Evolutionary conservation across 169 alveolate species (phyloP), one percentile per base, ranked within the genome.

Genomic region (Cryptosporidium sp.): DNA sequence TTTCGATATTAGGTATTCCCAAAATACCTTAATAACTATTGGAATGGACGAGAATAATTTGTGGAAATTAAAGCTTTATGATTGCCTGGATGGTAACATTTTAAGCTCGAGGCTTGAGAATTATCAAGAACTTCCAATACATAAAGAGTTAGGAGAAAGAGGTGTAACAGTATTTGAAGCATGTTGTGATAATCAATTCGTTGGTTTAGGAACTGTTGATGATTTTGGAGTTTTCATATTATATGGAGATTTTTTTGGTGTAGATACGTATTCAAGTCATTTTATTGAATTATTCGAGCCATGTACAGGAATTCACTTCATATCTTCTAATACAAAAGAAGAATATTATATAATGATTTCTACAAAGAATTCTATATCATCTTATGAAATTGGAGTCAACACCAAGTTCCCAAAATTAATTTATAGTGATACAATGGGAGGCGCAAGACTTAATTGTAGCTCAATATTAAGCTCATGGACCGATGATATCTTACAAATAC

Each of bases 251-350:
- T 80, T 80, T 43, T 80, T 80, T 80, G 74, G 89, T 9, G 12
- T 21, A 33, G 41, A 23, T n/a, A 45, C 58, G 9, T 80, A 80
- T 48, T 80, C 75, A 41, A 80, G 52, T 31, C 33, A 80, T 80
- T 62, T 80, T 21, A 80, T 80, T 43, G 68, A 62, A 43, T 43
- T 80, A 14, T 29, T 31, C 10, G 89, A 80, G 41, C 89, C 89
- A 45, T 80, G 89, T 62, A 80, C 89, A n/a, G 71, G 70, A 62
- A 80, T 80, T 43, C 71, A 80, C 26, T 80, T 80, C 62, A 80
- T 80, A 26, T 43, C 89, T 2, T 62, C 89, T 0, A 80, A 80
- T 31, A 26, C 48, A 14, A 39, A 37, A 7, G 68, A 80, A 26
- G 75, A 80, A 41, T 80, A 62, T 39, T 80, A 80, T 21, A 65